Evolutionary conservation across 257 asterid species (phyloP).

Genomic region (Jaltomata sinuosa): DNA sequence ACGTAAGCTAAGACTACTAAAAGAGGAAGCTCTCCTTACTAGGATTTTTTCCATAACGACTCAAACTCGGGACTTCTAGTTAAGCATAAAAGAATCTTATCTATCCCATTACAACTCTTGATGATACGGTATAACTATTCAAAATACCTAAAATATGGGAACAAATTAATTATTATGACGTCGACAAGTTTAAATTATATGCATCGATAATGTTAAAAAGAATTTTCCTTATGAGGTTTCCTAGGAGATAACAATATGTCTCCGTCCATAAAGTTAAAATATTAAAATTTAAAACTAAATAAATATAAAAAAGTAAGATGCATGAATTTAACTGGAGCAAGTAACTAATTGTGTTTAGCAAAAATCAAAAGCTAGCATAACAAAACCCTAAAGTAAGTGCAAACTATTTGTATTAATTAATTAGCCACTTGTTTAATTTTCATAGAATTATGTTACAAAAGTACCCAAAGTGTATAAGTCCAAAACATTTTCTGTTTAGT

Average conservation of each 20-base stretch:
- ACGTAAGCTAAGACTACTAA: no score
- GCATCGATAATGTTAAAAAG: background rate
- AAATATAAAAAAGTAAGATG: background rate
- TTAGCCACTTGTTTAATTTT: background rate
- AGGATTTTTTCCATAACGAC: background rate
- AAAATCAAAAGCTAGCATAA: background rate
- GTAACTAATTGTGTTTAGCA: background rate
- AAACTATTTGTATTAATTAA: background rate
- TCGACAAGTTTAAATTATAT: background rate
- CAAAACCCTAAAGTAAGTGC: background rate
- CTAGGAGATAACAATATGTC: background rate
- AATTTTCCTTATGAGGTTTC: background rate
- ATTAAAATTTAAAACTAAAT: background rate
- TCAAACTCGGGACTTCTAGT: background rate
- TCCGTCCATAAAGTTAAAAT: background rate
- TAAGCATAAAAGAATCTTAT: accelerated
- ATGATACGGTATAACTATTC: background rate
- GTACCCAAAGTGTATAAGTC: background rate
- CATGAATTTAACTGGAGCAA: background rate
- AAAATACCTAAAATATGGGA: background rate
- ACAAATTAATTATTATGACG: background rate
- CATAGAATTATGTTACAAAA: background rate
- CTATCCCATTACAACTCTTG: background rate
- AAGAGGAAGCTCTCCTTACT: no score
- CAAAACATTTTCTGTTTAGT: background rate